phyloP scores from a whole-genome alignment of 2,329 filamentous ascomycete species.

The Colletotrichum musae region DNA sequence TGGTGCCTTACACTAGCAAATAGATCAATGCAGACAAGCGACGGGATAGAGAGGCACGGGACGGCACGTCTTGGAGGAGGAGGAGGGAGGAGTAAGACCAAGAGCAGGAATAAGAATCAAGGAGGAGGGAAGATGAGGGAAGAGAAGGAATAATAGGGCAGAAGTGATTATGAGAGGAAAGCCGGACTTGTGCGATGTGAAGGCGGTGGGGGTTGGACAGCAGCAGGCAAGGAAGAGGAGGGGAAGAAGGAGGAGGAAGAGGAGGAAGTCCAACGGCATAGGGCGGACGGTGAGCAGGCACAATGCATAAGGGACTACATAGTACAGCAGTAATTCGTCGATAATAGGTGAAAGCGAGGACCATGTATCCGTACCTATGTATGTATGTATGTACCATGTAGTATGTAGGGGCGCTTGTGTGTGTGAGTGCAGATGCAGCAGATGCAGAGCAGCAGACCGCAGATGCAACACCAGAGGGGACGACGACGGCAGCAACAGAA shows the following conservation, averaged over 20 bases:
- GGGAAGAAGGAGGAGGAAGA: neutral
- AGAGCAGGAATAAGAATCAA: constrained; percentile 1
- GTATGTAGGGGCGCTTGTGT: constrained; percentile 13
- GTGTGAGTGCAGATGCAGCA: constrained; percentile 27
- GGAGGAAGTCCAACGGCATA: constrained; percentile 16
- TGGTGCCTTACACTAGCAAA: too few relatives aligned
- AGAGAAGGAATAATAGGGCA: too few relatives aligned
- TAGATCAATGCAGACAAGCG: neutral
- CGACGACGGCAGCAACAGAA: too few relatives aligned
- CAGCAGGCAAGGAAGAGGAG: too few relatives aligned
- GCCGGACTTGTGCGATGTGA: constrained; percentile 23
- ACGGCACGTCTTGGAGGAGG: constrained; percentile 5
- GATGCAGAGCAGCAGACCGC: constrained; percentile 25
- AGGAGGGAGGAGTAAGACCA: constrained; percentile 1
- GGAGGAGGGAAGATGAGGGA: constrained; percentile 12
- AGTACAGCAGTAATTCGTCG: too few relatives aligned
- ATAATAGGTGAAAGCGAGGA: too few relatives aligned
- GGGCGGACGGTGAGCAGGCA: neutral
- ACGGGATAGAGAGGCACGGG: neutral
- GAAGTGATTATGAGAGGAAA: constrained; percentile 17
- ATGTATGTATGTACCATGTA: neutral
- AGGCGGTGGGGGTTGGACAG: constrained; percentile 4
- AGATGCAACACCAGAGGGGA: neutral
- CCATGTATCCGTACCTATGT: too few relatives aligned
- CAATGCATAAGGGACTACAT: neutral